Base-by-base conservation (phyloP, 75 land plant species). In the Pinus taeda region DNA sequence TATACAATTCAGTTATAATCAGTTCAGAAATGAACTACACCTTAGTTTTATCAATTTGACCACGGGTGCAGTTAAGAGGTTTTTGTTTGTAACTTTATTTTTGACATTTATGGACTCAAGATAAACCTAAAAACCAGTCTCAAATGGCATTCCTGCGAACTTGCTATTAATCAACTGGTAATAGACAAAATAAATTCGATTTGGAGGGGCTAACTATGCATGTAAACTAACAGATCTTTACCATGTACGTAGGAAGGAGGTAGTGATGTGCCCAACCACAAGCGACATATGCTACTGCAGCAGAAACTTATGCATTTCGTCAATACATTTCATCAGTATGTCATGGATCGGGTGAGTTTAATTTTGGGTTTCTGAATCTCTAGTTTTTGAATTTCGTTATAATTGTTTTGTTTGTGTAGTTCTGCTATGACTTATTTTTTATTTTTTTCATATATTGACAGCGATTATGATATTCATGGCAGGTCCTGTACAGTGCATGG, bases 281-380 rank as follows among this genome's bases (percentile, higher is more conserved):
- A 96, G 84, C 93, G 72, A 74, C 93, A 89, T 71, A 78, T 95
- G 83, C 81, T 96, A 57, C 78, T 94, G 65, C 93, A 96, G 86
- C 95, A 93, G 73, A 94, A 96, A 77, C 90, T 96, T 57, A 90
- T 96, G 57, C 97, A 96, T 81, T 96, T 96, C 88, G 97, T 96
- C 26, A 96, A 96, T 91, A 96, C 99, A 20, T 88, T 96, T 80
- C 99, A 96, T 79, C 99, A 96, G 77, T 96, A 96, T 83, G 95
- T 96, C 63, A 94, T 96, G 99, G 99, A 96, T 77, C 88, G 90
- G 87, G 99, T 96, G 86, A 85, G 82, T 4, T 57, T 21, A 37
- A 18, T 59, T 24, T 57, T 13, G 12, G 36, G 29, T 71, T 36
- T 67, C 22, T 17, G 0, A 61, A 57, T 59, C 61, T 57, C 33